phyloP scores from a whole-genome alignment of 2,329 filamentous ascomycete species.

The Aspergillus sp. region DNA sequence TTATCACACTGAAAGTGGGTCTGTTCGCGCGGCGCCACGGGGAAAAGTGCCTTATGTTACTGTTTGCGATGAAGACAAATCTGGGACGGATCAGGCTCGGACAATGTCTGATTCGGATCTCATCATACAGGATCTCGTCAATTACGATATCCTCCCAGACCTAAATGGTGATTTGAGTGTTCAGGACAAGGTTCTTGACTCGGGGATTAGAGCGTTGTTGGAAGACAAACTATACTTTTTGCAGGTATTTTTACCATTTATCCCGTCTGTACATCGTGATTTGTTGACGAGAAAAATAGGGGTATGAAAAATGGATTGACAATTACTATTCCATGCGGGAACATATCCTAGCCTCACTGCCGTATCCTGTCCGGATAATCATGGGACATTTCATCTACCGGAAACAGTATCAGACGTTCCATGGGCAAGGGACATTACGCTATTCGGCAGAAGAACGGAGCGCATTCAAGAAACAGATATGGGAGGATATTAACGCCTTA shows the following conservation, averaged over 20 bases:
- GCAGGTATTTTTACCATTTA: conserved; percentile 39
- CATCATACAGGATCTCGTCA: conserved; percentile 54
- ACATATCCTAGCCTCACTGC: conserved; percentile 51
- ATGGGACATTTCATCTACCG: conserved; percentile 56
- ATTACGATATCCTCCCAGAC: conserved; percentile 48
- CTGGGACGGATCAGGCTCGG: neutral
- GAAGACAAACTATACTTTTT: conserved; percentile 65
- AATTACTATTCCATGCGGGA: conserved; percentile 63
- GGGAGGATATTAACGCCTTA: conserved; percentile 54
- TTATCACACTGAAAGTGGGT: conserved; percentile 53
- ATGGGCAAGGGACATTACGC: conserved; percentile 60
- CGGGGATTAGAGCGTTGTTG: conserved; percentile 56
- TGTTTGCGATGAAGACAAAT: conserved; percentile 17
- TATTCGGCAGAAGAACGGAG: conserved; percentile 55
- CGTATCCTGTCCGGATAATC: conserved; percentile 55
- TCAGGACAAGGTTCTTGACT: conserved; percentile 49
- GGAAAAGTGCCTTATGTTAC: conserved; percentile 64
- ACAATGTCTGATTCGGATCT: conserved; percentile 56
- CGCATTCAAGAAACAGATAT: conserved; percentile 53
- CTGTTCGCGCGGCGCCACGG: conserved; percentile 50
- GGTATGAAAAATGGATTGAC: conserved; percentile 59
- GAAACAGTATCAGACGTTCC: conserved; percentile 46
- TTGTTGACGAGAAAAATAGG: conserved; percentile 28
- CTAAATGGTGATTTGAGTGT: conserved; percentile 51
- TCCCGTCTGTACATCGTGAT: neutral